Base-by-base conservation (phyloP, 1,284 basidiomycete genomes). In the Phlebopus sp. region DNA sequence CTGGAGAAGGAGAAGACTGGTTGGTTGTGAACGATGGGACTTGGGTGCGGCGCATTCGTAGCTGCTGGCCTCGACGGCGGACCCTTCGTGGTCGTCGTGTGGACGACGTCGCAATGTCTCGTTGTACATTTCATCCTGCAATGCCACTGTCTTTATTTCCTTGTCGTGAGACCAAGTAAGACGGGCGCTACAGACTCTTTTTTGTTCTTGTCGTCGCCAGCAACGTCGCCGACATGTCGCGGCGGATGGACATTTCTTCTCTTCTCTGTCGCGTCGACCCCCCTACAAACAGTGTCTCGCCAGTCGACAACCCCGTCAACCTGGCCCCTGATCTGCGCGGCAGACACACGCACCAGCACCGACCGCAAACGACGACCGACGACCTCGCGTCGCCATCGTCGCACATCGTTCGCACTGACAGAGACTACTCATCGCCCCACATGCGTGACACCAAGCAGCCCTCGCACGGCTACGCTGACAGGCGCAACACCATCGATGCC, bases 31-130 rank as follows among this genome's bases (percentile, higher is more conserved):
- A 55, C 68, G 80, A 88, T 82, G 82, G 77, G 85, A 86, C 84
- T 85, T 89, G 87, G 87, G 87, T 90, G 87, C 87, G 87, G 75
- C 75, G 72, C 67, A 67, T 74, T 76, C 79, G 71, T 74, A 59
- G 42, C 15, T 37, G 15, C 15, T 13, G 29, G 38, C 50, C 58
- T 62, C 59, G 64, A 64, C 73, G 73, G 77, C 59, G 52, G 67
- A 68, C 73, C 71, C 75, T 88, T 86, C 80, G 79, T 75, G 77
- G 79, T 70, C 63, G 59, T 74, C 74, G 76, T 69, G 63, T 88
- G 86, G 81, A 77, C 71, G 65, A 61, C 70, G 76, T 76, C 84
- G 87, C 87, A 90, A 89, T 89, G 87, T 90, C 83, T 81, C 77
- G 86, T 86, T 82, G 84, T 84, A 90, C 82, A 90, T 65, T 38